phyloP scores from a whole-genome alignment of 495 filamentous ascomycete genomes.

The Annulohypoxylon moriforme region DNA sequence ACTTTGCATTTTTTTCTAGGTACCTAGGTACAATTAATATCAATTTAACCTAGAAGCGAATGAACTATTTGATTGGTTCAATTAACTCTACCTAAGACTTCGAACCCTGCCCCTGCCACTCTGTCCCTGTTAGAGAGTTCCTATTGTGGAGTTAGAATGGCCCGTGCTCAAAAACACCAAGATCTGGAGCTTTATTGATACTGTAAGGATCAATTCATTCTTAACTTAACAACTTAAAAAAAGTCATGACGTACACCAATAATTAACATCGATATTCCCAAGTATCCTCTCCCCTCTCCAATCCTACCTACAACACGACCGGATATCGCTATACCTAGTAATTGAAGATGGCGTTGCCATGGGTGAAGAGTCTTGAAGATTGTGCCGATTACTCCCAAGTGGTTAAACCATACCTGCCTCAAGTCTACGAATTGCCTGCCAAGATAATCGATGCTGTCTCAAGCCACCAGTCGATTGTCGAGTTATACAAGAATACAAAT shows the following conservation, averaged over 20 bases:
- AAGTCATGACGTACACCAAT: conserved; percentile 36
- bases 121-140: background rate
- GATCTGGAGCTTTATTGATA: background rate
- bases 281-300: background rate
- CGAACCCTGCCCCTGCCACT: background rate
- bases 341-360: conserved; percentile 72
- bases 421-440: conserved; percentile 77
- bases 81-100: background rate
- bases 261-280: conserved; percentile 9
- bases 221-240: background rate
- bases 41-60: conserved; percentile 3
- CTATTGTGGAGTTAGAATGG: background rate
- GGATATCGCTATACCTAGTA: background rate
- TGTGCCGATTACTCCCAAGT: conserved; percentile 77
- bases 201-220: background rate
- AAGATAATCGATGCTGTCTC: conserved; percentile 68
- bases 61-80: conserved; percentile 20
- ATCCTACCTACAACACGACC: background rate
- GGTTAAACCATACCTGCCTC: conserved; percentile 78
- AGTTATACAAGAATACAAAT: conserved; percentile 87
- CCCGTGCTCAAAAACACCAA: conserved; percentile 27
- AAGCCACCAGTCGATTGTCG: conserved; percentile 63
- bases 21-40: conserved; percentile 9
- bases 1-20: conserved; percentile 20
- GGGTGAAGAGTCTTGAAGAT: conserved; percentile 73